A percentile compares a stretch with the other conserved stretches of the same genome.
Conservation (phyloP, 2,329 filamentous ascomycete genomes). For the Phialemoniopsis sp. region DNA sequence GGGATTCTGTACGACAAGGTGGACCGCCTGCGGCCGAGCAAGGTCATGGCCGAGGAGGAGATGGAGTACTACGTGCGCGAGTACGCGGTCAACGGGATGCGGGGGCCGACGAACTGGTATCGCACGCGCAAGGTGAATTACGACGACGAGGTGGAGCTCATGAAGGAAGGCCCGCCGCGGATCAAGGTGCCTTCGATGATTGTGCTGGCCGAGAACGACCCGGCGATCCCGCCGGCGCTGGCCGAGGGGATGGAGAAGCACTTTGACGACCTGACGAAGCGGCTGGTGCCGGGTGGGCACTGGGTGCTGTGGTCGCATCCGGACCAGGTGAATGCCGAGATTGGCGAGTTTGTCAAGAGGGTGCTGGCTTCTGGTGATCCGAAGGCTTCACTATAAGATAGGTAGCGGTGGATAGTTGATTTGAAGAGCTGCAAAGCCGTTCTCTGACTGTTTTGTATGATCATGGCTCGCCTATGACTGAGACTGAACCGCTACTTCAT, state of each 20-base stretch:
- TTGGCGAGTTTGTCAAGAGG: slow-evolving; percentile 63
- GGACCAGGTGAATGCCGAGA: slow-evolving; percentile 63
- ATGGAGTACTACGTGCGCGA: slow-evolving; percentile 72
- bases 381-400: slow-evolving; percentile 30
- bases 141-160: slow-evolving; percentile 67
- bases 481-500: no score
- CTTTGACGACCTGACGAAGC: slow-evolving; percentile 61
- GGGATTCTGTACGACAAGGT: slow-evolving; percentile 65
- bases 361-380: slow-evolving; percentile 26
- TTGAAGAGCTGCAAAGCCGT: no score
- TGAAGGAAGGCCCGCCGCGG: slow-evolving; percentile 45
- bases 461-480: no score
- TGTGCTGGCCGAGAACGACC: slow-evolving; percentile 67
- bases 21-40: slow-evolving; percentile 48
- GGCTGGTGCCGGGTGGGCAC: slow-evolving; percentile 66
- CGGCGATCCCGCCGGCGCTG: slow-evolving; percentile 69
- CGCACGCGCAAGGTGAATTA: slow-evolving; percentile 68
- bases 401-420: no score
- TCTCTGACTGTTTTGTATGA: no score
- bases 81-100: slow-evolving; percentile 68
- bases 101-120: slow-evolving; percentile 88
- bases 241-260: slow-evolving; percentile 65
- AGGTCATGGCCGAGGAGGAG: slow-evolving; percentile 63
- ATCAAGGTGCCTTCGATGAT: slow-evolving; percentile 67
- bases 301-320: slow-evolving; percentile 80